phyloP scores from a whole-genome alignment of 805 yeast species.

The Zygosaccharomyces gambellarensis region DNA sequence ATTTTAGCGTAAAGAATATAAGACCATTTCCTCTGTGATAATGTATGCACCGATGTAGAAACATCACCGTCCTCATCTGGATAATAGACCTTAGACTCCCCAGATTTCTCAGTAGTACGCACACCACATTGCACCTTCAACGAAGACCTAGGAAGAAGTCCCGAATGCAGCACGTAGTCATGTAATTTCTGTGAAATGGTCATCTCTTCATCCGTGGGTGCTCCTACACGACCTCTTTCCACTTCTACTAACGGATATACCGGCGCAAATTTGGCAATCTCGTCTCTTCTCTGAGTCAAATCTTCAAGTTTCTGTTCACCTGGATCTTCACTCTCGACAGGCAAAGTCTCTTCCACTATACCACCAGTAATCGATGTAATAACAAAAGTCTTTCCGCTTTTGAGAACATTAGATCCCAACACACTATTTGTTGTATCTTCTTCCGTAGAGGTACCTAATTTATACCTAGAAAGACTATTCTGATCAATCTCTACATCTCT shows the following conservation, averaged over 20 bases:
- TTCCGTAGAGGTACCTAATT: slow-evolving; percentile 27
- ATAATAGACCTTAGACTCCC: slow-evolving; percentile 43
- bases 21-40: slow-evolving; percentile 45
- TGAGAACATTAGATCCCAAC: slow-evolving; percentile 65
- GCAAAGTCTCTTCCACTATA: slow-evolving; percentile 49
- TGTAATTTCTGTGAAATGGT: slow-evolving; percentile 59
- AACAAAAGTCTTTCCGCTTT: slow-evolving; percentile 67
- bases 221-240: slow-evolving; percentile 68
- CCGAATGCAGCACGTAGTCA: slow-evolving; percentile 55
- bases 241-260: slow-evolving; percentile 75
- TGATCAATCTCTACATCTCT: slow-evolving; percentile 46
- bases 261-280: slow-evolving; percentile 35
- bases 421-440: slow-evolving; percentile 30
- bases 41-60: slow-evolving; percentile 25
- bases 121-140: slow-evolving; percentile 43
- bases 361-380: slow-evolving; percentile 70
- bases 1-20: slow-evolving; percentile 67
- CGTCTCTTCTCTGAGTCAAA: slow-evolving; percentile 21
- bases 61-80: slow-evolving; percentile 39
- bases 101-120: slow-evolving; percentile 47
- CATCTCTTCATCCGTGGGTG: slow-evolving; percentile 85
- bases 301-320: slow-evolving; percentile 32
- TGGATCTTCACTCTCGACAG: slow-evolving; percentile 42
- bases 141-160: slow-evolving; percentile 46
- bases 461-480: slow-evolving; percentile 38